Evolutionary conservation across 495 filamentous ascomycete species (phyloP).

Genomic region (Penicillium malachiteum): DNA sequence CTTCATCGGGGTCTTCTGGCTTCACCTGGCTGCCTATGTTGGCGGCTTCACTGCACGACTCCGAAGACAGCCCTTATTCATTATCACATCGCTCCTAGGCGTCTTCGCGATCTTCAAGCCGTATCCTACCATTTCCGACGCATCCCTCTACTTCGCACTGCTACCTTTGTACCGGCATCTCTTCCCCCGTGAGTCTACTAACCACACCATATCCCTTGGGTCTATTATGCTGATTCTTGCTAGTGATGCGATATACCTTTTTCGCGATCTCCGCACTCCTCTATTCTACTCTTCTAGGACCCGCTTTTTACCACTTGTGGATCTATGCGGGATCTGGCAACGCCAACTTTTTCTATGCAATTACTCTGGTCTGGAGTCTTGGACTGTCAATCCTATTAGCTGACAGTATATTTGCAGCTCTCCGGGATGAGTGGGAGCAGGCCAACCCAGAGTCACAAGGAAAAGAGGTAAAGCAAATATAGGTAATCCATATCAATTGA

Average conservation of each 20-base stretch:
- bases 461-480: conserved; percentile 84
- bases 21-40: conserved; percentile 87
- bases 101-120: conserved; percentile 93
- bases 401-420: conserved; percentile 81
- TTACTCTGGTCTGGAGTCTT: conserved; percentile 95
- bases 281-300: conserved; percentile 85
- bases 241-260: conserved; percentile 92
- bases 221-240: conserved; percentile 14
- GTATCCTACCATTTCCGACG: conserved; percentile 89
- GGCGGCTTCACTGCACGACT: conserved; percentile 79
- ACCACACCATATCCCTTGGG: not conserved
- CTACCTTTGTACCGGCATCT: conserved; percentile 88
- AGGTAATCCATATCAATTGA: conserved; percentile 23
- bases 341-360: conserved; percentile 99
- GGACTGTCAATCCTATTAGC: conserved; percentile 77
- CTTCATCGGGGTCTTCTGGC: conserved; percentile 97
- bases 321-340: conserved; percentile 98
- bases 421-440: conserved; percentile 92
- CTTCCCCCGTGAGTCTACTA: conserved; percentile 70
- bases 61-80: conserved; percentile 80
- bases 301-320: conserved; percentile 96
- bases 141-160: conserved; percentile 76
- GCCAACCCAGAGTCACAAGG: conserved; percentile 87
- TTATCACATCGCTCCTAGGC: conserved; percentile 76
- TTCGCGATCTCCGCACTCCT: conserved; percentile 76